These are phyloP conservation scores for Xylariaceae sp. DNA, from an alignment of 2,329 filamentous ascomycete species.

Conservation along the genomic window DNA sequence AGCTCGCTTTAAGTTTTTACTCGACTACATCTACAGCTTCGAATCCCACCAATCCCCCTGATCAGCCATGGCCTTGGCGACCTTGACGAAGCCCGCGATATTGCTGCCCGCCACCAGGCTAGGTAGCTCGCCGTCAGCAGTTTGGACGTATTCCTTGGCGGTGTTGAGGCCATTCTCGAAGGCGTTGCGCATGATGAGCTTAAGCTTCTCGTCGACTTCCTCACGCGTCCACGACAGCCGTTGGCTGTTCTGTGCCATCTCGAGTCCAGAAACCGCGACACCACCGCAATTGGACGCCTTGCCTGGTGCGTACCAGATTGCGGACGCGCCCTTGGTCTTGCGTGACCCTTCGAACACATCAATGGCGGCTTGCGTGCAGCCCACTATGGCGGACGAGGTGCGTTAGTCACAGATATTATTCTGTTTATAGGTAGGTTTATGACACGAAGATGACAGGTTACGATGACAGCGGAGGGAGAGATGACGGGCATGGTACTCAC, in stretches of 20 bases:
- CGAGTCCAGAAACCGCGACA: slow-evolving; percentile 94
- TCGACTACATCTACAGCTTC: too few relatives aligned
- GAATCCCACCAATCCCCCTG: slow-evolving; percentile 88
- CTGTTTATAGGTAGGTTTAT: too few relatives aligned
- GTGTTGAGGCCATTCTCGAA: slow-evolving; percentile 90
- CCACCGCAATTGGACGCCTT: slow-evolving; percentile 98
- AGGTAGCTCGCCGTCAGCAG: slow-evolving; percentile 74
- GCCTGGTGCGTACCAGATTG: slow-evolving; percentile 95
- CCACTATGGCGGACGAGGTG: slow-evolving; percentile 60
- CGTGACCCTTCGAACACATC: slow-evolving; percentile 84
- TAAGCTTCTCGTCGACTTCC: slow-evolving; percentile 90
- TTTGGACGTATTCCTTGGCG: slow-evolving; percentile 84
- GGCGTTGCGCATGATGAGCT: slow-evolving; percentile 92
- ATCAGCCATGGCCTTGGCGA: slow-evolving; percentile 90
- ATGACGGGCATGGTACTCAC: slow-evolving; percentile 7
- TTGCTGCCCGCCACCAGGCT: slow-evolving; percentile 92
- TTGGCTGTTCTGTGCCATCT: slow-evolving; percentile 97
- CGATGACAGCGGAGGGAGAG: background rate
- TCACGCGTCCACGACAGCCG: slow-evolving; percentile 84
- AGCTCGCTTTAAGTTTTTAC: too few relatives aligned
- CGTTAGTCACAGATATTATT: too few relatives aligned
- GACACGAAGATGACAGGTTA: too few relatives aligned
- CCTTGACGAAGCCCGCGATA: slow-evolving; percentile 98
- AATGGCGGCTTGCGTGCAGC: slow-evolving; percentile 94
- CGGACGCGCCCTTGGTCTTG: slow-evolving; percentile 67